A percentile compares a stretch with the other conserved stretches of the same genome.
phyloP scores from a whole-genome alignment of 1,284 basidiomycete genomes.

The Irpex sp. region DNA sequence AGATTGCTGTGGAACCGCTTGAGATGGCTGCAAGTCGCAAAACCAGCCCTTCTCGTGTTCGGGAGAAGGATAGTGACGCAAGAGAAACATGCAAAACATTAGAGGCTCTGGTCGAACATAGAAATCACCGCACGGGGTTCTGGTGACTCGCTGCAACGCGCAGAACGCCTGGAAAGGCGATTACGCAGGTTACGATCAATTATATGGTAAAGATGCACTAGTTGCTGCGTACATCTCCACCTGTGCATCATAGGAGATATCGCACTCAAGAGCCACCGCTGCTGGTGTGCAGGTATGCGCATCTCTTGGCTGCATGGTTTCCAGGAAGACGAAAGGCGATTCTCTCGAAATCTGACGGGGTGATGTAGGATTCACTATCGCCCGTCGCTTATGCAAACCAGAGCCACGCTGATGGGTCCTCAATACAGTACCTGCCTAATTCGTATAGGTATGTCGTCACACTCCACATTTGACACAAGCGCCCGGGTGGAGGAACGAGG shows the following conservation, averaged over 20 bases:
- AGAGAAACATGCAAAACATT: background rate
- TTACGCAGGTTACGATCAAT: background rate
- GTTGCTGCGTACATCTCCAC: background rate
- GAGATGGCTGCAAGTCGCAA: too few relatives aligned
- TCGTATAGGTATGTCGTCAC: conserved; percentile 9
- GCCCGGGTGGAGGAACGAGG: background rate
- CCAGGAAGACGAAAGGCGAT: background rate
- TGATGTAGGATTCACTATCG: background rate
- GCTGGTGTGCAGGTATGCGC: background rate
- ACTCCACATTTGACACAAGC: background rate
- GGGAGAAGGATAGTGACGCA: background rate
- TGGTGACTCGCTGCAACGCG: background rate
- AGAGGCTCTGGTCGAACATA: too few relatives aligned
- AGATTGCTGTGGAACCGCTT: too few relatives aligned
- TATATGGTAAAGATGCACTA: background rate
- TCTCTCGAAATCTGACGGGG: background rate
- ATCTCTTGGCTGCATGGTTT: background rate
- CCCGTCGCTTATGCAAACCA: background rate
- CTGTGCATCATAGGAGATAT: background rate
- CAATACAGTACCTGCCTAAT: conserved; percentile 10
- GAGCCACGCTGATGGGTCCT: background rate
- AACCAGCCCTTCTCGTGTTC: too few relatives aligned
- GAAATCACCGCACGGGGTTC: too few relatives aligned
- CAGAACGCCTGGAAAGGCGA: background rate
- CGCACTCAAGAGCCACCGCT: too few relatives aligned